phyloP scores from a whole-genome alignment of 345 rosid species.

The Gossypium australe region DNA sequence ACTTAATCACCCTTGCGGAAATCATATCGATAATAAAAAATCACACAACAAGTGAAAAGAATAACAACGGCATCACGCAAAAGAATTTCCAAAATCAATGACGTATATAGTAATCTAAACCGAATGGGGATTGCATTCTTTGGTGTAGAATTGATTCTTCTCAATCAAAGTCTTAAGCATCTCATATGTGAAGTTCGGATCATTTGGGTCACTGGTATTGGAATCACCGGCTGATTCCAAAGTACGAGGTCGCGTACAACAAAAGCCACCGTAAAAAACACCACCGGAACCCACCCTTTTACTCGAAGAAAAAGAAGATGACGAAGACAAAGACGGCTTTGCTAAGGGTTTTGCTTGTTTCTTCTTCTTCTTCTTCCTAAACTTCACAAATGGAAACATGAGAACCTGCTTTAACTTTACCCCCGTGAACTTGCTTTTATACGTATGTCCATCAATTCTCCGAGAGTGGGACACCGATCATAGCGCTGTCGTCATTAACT shows the following conservation, averaged over 20 bases:
- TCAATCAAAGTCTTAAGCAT: slow-evolving; percentile 44
- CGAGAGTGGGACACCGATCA: background rate
- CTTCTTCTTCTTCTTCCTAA: slow-evolving; percentile 11
- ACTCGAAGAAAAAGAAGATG: slow-evolving; percentile 17
- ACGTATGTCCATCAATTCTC: background rate
- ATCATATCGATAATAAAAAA: background rate
- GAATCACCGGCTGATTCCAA: slow-evolving; percentile 37
- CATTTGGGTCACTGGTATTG: slow-evolving; percentile 42
- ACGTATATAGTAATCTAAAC: background rate
- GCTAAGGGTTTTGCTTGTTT: background rate
- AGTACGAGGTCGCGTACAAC: slow-evolving; percentile 30
- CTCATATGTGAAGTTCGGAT: slow-evolving; percentile 33
- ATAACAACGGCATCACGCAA: background rate
- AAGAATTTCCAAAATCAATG: background rate
- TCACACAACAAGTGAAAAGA: background rate
- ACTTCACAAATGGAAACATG: slow-evolving; percentile 17
- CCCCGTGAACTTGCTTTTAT: background rate
- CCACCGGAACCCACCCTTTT: background rate
- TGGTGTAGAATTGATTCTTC: slow-evolving; percentile 46
- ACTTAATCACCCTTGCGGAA: background rate
- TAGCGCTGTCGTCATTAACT: background rate
- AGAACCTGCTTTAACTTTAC: slow-evolving; percentile 14
- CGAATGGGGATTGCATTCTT: slow-evolving; percentile 45
- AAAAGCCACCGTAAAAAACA: slow-evolving; percentile 24
- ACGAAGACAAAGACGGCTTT: background rate